Base-by-base conservation (phyloP, 169 alveolate species). In the Hepatocystis sp. region DNA sequence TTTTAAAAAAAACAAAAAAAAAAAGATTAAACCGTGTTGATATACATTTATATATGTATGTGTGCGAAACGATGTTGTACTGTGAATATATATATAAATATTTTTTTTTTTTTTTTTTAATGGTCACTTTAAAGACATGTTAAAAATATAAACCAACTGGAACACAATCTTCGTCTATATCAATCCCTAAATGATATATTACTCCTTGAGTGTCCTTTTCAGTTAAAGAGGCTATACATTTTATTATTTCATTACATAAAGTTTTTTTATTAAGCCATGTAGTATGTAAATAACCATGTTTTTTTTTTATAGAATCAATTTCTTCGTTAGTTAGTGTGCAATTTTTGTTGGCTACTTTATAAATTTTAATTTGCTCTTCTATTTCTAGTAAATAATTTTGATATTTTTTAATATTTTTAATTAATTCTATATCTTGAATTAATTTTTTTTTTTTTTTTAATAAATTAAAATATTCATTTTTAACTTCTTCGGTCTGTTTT, bases 201-300 rank as follows among this genome's bases (percentile, higher is more conserved):
- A 71, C 61, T 34, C 86, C 86, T 42, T 58, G 53, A 30, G 86
- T 19, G 30, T 71, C 86, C 27, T 71, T 71, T 44, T 71, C 86
- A 19, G 86, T 71, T 71, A 71, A 42, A 30, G 53, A 58, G 36
- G 86, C 86, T 44, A 71, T n/a, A 36, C 76, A 71, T 40, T 71
- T 71, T 28, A 71, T 71, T 30, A 71, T 71, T 71, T 71, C 86
- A 17, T 27, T 36, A 17, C 86, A 71, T 21, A 71, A 40, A 5
- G 11, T 56, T 58, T 71, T 71, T 63, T 76, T 55, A 15, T 71
- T 55, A 19, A 71, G 65, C 86, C 86, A 71, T 28, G 44, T 60
- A 11, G 61, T 46, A 49, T 71, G 86, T 21, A 71, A 58, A 23
- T 71, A 71, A 10, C 86, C 86, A 28, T 71, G 86, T n/a, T 58